A percentile compares a stretch with the other conserved stretches of the same genome.
Evolutionary conservation across 306 rosid species (phyloP).

Genomic region (Chamaecrista fasciculata): DNA sequence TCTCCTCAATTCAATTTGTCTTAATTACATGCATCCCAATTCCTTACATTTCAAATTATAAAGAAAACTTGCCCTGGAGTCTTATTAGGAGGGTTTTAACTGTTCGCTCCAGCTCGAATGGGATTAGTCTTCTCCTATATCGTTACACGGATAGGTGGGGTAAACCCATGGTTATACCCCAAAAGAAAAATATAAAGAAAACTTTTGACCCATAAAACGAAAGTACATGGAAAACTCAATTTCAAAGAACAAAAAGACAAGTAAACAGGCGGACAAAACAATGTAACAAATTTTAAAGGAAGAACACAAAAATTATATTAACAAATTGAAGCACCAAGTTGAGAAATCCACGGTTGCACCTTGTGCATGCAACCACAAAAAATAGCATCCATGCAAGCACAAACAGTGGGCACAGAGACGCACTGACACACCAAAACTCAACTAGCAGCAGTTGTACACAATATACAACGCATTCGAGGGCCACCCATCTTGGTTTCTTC

Average conservation of each 20-base stretch:
- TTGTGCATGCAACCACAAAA: constrained; percentile 24
- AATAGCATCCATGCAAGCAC: constrained; percentile 31
- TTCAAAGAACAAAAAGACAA: neutral
- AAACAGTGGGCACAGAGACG: constrained; percentile 10
- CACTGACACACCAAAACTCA: constrained; percentile 33
- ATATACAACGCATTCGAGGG: constrained; percentile 82
- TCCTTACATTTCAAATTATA: no score
- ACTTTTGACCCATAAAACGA: no score
- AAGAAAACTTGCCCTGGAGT: no score
- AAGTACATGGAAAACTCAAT: neutral
- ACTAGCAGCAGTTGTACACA: constrained; percentile 90
- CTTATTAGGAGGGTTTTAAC: no score
- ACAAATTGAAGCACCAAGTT: constrained; percentile 18
- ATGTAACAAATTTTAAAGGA: neutral
- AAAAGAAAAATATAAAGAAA: no score
- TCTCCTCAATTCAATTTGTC: no score
- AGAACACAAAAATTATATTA: neutral
- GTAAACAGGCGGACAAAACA: neutral
- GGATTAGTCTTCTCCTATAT: no score
- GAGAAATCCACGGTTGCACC: constrained; percentile 17
- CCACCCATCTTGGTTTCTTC: constrained; percentile 43
- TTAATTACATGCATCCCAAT: no score
- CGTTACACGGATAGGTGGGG: no score
- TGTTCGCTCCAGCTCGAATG: no score
- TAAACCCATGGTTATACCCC: no score